Conservation (phyloP, 768 basidiomycete species). For the Cytidiella melzeri region DNA sequence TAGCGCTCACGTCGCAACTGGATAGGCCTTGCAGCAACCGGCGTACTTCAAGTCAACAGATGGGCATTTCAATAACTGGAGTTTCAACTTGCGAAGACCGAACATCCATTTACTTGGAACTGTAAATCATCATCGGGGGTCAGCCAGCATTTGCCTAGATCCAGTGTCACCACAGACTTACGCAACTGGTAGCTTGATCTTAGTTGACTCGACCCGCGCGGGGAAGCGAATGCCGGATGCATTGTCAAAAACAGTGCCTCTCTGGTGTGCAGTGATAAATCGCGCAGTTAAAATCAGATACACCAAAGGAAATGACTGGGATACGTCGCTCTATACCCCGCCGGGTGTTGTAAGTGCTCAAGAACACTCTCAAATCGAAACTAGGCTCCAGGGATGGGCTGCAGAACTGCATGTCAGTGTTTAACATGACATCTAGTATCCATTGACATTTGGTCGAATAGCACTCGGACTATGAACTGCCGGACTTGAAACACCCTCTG, state of each 20-base stretch:
- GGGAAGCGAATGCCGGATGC: conserved; percentile 96
- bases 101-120: conserved; percentile 74
- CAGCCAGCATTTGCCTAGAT: conserved; percentile 15
- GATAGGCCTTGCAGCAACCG: conserved; percentile 24
- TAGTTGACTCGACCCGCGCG: conserved; percentile 89
- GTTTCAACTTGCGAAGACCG: conserved; percentile 75
- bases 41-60: conserved; percentile 94
- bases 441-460: conserved; percentile 23
- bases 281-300: conserved; percentile 39
- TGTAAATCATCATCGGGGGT: conserved; percentile 56
- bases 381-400: conserved; percentile 62
- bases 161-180: neutral
- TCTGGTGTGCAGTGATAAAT: conserved; percentile 35
- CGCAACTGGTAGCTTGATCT: conserved; percentile 47
- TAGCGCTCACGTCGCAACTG: too few relatives aligned
- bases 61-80: conserved; percentile 81
- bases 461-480: conserved; percentile 69
- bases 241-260: conserved; percentile 52
- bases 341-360: conserved; percentile 60
- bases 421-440: neutral
- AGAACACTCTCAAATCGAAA: conserved; percentile 78
- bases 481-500: conserved; percentile 55
- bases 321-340: conserved; percentile 61
- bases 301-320: conserved; percentile 36
- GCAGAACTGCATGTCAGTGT: conserved; percentile 52